Evolutionary conservation across 2,329 filamentous ascomycete genomes (phyloP), one percentile per base, ranked within the genome.

Genomic region (Colletotrichum chrysophilum): DNA sequence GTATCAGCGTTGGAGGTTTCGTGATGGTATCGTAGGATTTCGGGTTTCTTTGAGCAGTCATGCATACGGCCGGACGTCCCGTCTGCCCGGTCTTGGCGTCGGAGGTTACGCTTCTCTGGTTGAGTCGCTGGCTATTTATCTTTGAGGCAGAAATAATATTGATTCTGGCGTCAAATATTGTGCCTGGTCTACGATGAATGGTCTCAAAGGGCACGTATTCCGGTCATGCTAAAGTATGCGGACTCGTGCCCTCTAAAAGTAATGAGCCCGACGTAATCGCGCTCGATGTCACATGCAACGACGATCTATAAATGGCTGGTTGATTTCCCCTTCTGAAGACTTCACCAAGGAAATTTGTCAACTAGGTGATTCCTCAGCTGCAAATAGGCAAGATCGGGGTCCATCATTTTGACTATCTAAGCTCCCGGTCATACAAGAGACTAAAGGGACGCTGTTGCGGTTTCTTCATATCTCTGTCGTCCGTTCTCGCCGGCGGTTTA

Each of bases 21-120:
- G 14, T 18, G 30, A 38, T 72, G 38, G 21, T 43, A 5, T 58
- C 60, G 64, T 64, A 70, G 38, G 56, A 68, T 69, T 58, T 55
- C 16, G 28, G 64, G 30, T 14, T 61, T 71, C n/a, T 36, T 43
- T 21, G 58, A 13, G 32, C 66, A 68, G 52, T 58, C 18, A 38
- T 58, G 52, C 32, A 58, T 58, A 7, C 16, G 32, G 66, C 24
- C 55, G 24, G 66, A 43, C 34, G 24, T 7, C 4, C 24, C 21
- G 48, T 56, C 52, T 58, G 52, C 32, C 66, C 32, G 66, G n/a
- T 30, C 14, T 56, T 43, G 52, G 52, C 52, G 66, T 68, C 52
- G 30, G 30, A 68, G 32, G 38, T n/a, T 30, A 60, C 3, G 36
- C 38, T 38, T n/a, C 62, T 36, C 58, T 52, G 10, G 34, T 52